Evolutionary conservation across 2,329 filamentous ascomycete species (phyloP).

Genomic region (Monilinia aucupariae): DNA sequence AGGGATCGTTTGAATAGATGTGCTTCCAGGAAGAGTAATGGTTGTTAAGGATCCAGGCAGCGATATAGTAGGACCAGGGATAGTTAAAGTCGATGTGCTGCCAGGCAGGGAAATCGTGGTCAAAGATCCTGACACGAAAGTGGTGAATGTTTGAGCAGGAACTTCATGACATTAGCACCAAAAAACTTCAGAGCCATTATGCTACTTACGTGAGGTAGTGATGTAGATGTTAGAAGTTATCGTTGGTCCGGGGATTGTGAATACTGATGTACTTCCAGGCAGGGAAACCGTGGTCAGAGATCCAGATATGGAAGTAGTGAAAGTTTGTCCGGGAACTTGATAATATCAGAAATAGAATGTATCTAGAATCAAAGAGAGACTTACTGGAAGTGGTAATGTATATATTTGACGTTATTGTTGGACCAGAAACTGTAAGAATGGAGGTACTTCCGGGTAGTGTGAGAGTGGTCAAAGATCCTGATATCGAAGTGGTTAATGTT

Average conservation of each 20-base stretch:
- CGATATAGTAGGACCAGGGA: background rate
- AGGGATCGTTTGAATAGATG: constrained; percentile 7
- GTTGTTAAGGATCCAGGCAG: constrained; percentile 4
- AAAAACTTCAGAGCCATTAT: background rate
- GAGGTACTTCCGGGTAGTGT: constrained; percentile 12
- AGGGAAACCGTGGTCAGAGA: constrained; percentile 18
- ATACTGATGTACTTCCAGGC: constrained; percentile 10
- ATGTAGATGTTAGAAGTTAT: background rate
- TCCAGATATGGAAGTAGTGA: constrained; percentile 18
- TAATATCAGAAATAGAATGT: background rate
- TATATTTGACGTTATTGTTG: background rate
- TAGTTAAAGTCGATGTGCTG: background rate
- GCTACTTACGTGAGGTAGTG: background rate
- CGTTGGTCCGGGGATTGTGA: constrained; percentile 1
- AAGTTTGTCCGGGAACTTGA: background rate
- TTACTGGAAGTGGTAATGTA: constrained; percentile 6
- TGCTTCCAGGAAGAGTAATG: background rate
- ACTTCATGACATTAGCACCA: background rate
- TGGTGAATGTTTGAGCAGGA: constrained; percentile 11
- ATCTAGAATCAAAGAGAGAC: background rate
- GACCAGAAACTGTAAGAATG: background rate
- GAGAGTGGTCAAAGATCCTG: constrained; percentile 19
- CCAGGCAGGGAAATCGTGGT: constrained; percentile 5
- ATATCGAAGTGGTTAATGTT: constrained; percentile 17
- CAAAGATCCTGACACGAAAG: constrained; percentile 16